Conservation (phyloP, 1,284 basidiomycete genomes). For the Limonomyces culmigenus region DNA sequence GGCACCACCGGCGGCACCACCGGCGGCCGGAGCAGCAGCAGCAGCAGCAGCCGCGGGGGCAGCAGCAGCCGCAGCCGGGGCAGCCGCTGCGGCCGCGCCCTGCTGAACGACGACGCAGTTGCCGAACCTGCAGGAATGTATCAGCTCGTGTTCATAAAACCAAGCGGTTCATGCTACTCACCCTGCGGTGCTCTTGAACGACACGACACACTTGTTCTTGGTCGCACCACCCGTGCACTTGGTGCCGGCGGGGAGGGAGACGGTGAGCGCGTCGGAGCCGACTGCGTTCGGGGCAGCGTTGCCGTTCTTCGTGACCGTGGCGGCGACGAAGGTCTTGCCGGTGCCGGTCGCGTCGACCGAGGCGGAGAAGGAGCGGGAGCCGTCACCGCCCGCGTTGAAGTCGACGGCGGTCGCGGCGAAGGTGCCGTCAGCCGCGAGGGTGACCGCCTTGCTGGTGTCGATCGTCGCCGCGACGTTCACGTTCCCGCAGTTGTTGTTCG, state of each 20-base stretch:
- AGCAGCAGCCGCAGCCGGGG: no score
- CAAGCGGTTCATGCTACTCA: no score
- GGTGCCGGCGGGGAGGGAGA: constrained; percentile 26
- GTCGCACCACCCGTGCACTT: constrained; percentile 27
- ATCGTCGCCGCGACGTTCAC: constrained; percentile 24
- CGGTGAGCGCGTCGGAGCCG: constrained; percentile 22
- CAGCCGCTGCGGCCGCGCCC: no score
- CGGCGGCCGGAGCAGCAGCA: no score
- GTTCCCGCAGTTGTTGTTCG: constrained; percentile 24
- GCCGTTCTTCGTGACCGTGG: constrained; percentile 20
- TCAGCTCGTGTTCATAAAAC: no score
- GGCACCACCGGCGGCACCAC: no score
- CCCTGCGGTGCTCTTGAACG: no score
- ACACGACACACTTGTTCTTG: constrained; percentile 27
- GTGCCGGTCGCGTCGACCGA: constrained; percentile 19
- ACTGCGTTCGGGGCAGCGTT: constrained; percentile 14
- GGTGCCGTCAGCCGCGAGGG: constrained; percentile 24
- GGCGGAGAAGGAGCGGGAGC: constrained; percentile 27
- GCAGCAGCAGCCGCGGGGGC: no score
- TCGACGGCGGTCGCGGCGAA: constrained; percentile 26
- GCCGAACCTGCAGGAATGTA: constrained; percentile 26
- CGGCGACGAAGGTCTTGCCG: constrained; percentile 19
- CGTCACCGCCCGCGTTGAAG: constrained; percentile 33
- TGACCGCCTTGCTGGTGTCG: constrained; percentile 23
- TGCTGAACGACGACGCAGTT: constrained; percentile 29